Percentiles rank a stretch among this genome's conserved stretches.
These are phyloP conservation scores for Rhodotorula taiwanensis DNA, from an alignment of 768 basidiomycete genomes.

Conservation along the genomic window DNA sequence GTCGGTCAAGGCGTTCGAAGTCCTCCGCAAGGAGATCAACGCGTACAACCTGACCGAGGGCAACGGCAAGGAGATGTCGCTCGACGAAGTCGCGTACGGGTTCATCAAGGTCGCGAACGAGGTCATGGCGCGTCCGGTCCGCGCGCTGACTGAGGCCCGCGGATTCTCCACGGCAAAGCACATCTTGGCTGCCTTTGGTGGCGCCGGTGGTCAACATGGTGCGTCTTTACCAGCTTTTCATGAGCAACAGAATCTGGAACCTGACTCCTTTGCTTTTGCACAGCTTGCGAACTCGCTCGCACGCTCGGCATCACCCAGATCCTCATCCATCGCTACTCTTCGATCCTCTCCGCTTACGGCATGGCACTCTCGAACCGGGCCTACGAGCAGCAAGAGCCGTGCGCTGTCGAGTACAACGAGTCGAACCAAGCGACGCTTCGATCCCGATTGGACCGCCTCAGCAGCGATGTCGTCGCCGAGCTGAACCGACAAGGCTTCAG, in stretches of 20 bases:
- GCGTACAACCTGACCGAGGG: conserved; percentile 46
- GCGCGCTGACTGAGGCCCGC: conserved; percentile 79
- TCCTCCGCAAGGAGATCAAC: conserved; percentile 65
- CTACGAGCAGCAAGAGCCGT: conserved; percentile 82
- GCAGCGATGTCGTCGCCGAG: conserved; percentile 57
- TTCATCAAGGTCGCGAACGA: conserved; percentile 96
- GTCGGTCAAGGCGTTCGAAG: conserved; percentile 60
- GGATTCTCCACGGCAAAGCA: conserved; percentile 72
- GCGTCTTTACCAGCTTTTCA: not conserved
- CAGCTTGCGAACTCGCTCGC: conserved; percentile 79
- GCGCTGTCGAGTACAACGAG: conserved; percentile 66
- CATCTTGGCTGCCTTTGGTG: conserved; percentile 45
- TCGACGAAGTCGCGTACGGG: conserved; percentile 86
- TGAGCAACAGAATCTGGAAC: conserved; percentile 62
- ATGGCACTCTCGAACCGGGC: conserved; percentile 51
- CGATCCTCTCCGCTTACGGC: conserved; percentile 87
- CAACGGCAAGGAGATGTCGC: conserved; percentile 52
- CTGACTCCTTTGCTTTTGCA: conserved; percentile 45
- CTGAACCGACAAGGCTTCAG: conserved; percentile 76
- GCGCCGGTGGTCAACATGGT: conserved; percentile 44
- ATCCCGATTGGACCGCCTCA: conserved; percentile 63
- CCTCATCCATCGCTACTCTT: conserved; percentile 82
- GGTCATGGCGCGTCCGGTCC: conserved; percentile 89
- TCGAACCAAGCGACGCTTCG: conserved; percentile 55
- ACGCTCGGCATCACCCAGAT: conserved; percentile 80